Percentiles rank a stretch among this genome's conserved stretches.
These are phyloP conservation scores for Saccharomyces hybrid DNA, from an alignment of 1,139 yeast genomes.

Conservation along the genomic window DNA sequence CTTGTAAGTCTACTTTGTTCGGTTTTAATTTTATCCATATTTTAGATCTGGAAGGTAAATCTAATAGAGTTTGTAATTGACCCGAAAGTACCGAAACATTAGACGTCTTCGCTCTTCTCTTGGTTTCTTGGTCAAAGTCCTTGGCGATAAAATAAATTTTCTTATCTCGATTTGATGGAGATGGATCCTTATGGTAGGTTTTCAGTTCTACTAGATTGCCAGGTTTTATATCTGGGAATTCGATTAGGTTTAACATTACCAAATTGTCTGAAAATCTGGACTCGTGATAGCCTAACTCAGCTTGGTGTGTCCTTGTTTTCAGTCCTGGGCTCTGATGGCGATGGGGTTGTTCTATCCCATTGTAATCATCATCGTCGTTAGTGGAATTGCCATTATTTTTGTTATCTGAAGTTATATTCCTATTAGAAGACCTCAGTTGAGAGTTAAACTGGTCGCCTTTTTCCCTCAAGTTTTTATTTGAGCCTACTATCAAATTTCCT, in stretches of 20 bases:
- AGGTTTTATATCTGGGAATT: conserved; percentile 50
- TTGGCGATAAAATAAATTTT: conserved; percentile 42
- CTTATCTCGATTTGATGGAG: conserved; percentile 15
- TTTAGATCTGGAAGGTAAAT: conserved; percentile 58
- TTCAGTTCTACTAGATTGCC: conserved; percentile 74
- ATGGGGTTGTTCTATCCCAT: neutral
- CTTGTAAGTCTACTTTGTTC: conserved; percentile 45
- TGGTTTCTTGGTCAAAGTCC: conserved; percentile 32
- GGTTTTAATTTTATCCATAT: conserved; percentile 49
- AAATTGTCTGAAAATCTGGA: conserved; percentile 48
- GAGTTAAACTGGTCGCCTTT: neutral
- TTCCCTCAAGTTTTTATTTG: conserved; percentile 6
- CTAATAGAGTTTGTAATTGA: conserved; percentile 54
- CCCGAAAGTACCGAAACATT: conserved; percentile 54
- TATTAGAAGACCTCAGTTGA: neutral
- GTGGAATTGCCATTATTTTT: neutral
- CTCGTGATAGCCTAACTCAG: conserved; percentile 74
- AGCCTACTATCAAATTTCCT: conserved; percentile 20
- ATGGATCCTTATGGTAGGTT: conserved; percentile 26
- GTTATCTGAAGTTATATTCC: neutral
- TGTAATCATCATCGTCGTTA: neutral
- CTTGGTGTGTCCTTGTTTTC: conserved; percentile 15
- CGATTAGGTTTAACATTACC: conserved; percentile 52
- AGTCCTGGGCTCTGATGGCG: neutral
- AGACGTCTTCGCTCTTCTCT: conserved; percentile 28